Evolutionary conservation across 2,329 filamentous ascomycete species (phyloP), one percentile per base, ranked within the genome.

Genomic region (Elsinoe fawcettii): DNA sequence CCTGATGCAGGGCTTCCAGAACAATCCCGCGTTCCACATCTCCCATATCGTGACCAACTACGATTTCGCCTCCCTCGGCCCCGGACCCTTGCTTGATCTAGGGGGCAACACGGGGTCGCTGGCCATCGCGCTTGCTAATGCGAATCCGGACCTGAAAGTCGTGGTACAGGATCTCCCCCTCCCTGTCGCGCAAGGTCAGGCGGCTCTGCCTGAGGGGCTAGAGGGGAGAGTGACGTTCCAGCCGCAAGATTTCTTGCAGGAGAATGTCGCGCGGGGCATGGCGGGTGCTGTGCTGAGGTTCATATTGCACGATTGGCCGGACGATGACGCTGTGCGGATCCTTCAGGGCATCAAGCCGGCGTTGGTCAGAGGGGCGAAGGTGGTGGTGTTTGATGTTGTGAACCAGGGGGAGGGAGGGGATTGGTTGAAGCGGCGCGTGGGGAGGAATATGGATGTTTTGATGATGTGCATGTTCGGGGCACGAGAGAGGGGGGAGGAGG

Each of bases 1-100:
- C 14, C 58, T 60, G 34, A 49, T 60, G 56, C 58, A 39, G 32
- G 69, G 70, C 55, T 69, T 80, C 37, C 77, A 73, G 59, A 83
- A 83, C 67, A 88, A 87, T 65, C 70, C 90, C 4, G 75, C 89
- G 18, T 73, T 82, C 9, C 81, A 80, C 3, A 68, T 75, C 2
- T 73, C 79, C 12, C 78, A 80, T 60, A 78, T 85, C 44, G 75
- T 81, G 61, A 87, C 83, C 5, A 87, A 84, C 71, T 88, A 88
- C 25, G 20, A 65, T 75, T 78, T 16, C 75, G 90, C 39, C 78
- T 90, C 7, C 68, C 79, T 20, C 79, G 79, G 16, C 82, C 89
- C 57, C 75, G 78, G 55, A 12, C 23, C 4, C 16, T 41, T 49
- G 8, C 18, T 14, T n/a, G 41, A 61, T 44, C 64, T 69, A 23